phyloP scores from a whole-genome alignment of 2,329 filamentous ascomycete species.

The Lachnellula arida region DNA sequence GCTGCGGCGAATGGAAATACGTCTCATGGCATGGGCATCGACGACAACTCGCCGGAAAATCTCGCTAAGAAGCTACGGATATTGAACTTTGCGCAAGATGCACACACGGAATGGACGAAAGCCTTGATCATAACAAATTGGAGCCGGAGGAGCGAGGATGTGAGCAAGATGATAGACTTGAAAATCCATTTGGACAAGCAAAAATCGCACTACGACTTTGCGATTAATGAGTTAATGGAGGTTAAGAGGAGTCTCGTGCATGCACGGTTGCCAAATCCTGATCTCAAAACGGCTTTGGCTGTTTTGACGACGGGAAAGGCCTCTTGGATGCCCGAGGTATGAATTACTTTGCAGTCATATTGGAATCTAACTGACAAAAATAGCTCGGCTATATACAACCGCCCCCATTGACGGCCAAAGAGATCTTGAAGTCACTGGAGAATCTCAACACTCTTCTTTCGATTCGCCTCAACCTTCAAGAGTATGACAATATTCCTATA shows the following conservation, averaged over 20 bases:
- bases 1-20: conserved; percentile 49
- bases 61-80: conserved; percentile 70
- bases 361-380: conserved; percentile 15
- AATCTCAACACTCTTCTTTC: conserved; percentile 81
- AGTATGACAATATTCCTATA: conserved; percentile 69
- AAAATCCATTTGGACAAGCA: conserved; percentile 67
- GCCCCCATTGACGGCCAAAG: conserved; percentile 63
- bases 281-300: conserved; percentile 84
- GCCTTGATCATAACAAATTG: conserved; percentile 85
- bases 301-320: conserved; percentile 75
- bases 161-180: conserved; percentile 85
- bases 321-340: conserved; percentile 73
- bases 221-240: conserved; percentile 60
- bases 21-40: conserved; percentile 36
- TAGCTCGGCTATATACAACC: conserved; percentile 74
- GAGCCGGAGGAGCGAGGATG: conserved; percentile 72
- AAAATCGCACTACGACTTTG: conserved; percentile 53
- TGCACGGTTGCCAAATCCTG: conserved; percentile 80
- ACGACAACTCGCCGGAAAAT: conserved; percentile 61
- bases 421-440: conserved; percentile 69
- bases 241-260: conserved; percentile 68
- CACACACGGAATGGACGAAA: conserved; percentile 88
- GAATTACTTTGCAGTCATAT: conserved; percentile 26
- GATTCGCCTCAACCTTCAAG: conserved; percentile 78
- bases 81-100: conserved; percentile 72